Evolutionary conservation across 2,329 filamentous ascomycete genomes (phyloP).

Genomic region (Cyphellophora europaea): DNA sequence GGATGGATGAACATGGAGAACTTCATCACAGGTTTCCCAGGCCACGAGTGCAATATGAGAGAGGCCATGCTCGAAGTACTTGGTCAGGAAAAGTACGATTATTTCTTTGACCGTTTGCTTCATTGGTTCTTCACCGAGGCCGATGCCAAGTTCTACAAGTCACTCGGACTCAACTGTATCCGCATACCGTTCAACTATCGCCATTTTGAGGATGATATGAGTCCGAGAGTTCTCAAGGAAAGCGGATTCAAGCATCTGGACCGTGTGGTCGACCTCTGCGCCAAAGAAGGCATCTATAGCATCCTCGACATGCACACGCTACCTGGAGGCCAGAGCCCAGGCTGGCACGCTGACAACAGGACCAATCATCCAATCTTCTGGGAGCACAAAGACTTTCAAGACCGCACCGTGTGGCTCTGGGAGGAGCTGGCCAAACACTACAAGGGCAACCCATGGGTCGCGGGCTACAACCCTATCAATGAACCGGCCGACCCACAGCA

Average conservation of each 20-base stretch:
- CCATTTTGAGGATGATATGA: constrained; percentile 39
- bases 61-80: constrained; percentile 43
- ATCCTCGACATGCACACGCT: constrained; percentile 42
- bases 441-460: constrained; percentile 35
- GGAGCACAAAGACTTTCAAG: constrained; percentile 43
- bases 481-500: constrained; percentile 41
- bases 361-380: constrained; percentile 39
- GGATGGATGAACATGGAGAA: constrained; percentile 49
- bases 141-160: constrained; percentile 49
- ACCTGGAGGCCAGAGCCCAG: constrained; percentile 41
- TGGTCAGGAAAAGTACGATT: constrained; percentile 47
- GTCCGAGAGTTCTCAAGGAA: constrained; percentile 34
- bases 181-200: constrained; percentile 53
- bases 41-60: constrained; percentile 48
- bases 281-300: constrained; percentile 39
- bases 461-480: constrained; percentile 44
- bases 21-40: constrained; percentile 53
- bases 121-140: constrained; percentile 51
- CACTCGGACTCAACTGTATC: constrained; percentile 47
- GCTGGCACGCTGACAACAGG: constrained; percentile 42
- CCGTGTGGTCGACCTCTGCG: constrained; percentile 38
- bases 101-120: constrained; percentile 50
- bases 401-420: constrained; percentile 41
- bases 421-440: constrained; percentile 37
- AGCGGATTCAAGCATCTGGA: constrained; percentile 40